These are phyloP conservation scores for Pseudofabraea citricarpa DNA, from an alignment of 2,329 filamentous ascomycete species.

Conservation along the genomic window DNA sequence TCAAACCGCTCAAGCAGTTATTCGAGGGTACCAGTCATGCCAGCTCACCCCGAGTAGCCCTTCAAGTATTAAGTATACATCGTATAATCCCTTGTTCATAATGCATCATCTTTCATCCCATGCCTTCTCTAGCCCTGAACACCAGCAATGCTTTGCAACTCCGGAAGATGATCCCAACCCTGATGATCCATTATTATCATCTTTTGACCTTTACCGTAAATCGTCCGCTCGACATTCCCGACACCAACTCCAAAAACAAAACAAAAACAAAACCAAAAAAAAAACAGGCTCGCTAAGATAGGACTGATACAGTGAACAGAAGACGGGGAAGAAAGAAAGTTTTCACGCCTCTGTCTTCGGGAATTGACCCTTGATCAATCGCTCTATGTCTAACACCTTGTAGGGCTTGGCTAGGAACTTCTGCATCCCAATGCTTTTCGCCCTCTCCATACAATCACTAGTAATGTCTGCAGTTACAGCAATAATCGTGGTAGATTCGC, in stretches of 20 bases:
- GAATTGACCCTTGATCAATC: constrained; percentile 37
- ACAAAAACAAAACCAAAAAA: not conserved
- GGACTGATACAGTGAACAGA: too few relatives aligned
- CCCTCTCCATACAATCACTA: constrained; percentile 41
- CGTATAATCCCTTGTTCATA: too few relatives aligned
- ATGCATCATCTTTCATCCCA: too few relatives aligned
- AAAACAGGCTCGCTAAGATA: too few relatives aligned
- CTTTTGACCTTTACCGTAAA: too few relatives aligned
- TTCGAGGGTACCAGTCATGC: too few relatives aligned
- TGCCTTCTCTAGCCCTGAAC: not conserved
- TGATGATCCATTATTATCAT: too few relatives aligned
- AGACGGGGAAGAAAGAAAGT: too few relatives aligned
- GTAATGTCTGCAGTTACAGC: constrained; percentile 54
- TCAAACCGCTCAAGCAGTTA: too few relatives aligned
- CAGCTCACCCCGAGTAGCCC: too few relatives aligned
- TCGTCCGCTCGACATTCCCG: not conserved
- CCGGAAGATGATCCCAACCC: too few relatives aligned
- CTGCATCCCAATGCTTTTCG: constrained; percentile 47
- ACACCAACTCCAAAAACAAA: not conserved
- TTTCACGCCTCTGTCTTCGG: not conserved
- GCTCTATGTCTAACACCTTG: constrained; percentile 47
- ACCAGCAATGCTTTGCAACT: not conserved
- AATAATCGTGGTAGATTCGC: constrained; percentile 33
- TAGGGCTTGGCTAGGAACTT: constrained; percentile 53
- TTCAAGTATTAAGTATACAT: not conserved